Conservation (phyloP, 139 green algal genomes). For the Picochlorum costavermella region DNA sequence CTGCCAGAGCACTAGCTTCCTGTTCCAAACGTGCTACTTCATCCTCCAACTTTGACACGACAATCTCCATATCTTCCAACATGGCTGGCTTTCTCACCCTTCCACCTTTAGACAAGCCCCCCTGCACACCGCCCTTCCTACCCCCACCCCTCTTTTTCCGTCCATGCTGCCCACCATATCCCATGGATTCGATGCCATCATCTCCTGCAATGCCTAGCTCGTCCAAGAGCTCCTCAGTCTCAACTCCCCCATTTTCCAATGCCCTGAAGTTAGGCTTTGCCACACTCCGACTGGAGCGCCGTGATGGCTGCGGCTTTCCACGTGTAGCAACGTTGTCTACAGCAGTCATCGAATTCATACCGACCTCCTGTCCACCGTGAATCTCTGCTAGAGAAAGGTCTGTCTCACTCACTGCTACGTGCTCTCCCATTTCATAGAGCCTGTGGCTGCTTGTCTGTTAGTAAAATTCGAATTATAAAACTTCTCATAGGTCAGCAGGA, state of each 20-base stretch:
- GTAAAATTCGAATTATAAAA: no score
- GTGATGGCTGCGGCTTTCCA: no score
- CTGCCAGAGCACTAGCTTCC: not conserved
- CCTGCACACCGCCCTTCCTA: not conserved
- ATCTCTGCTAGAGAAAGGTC: no score
- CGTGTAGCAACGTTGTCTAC: no score
- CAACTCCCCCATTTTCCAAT: not conserved
- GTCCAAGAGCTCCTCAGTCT: no score
- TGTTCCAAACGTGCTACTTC: not conserved
- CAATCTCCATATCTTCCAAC: conserved; percentile 7
- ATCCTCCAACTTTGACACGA: not conserved
- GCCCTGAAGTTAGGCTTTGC: conserved; percentile 10
- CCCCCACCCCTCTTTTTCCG: not conserved
- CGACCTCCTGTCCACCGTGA: no score
- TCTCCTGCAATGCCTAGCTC: not conserved
- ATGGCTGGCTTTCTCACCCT: conserved; percentile 1
- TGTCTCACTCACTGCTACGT: no score
- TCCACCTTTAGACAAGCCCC: not conserved
- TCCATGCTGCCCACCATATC: not conserved
- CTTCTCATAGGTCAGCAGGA: no score
- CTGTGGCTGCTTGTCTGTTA: no score
- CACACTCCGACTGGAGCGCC: not conserved
- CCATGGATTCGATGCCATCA: not conserved
- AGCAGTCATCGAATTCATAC: no score
- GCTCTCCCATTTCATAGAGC: no score